These are phyloP conservation scores for Sphaerulina musiva DNA, from an alignment of 2,329 filamentous ascomycete genomes.

Conservation along the genomic window DNA sequence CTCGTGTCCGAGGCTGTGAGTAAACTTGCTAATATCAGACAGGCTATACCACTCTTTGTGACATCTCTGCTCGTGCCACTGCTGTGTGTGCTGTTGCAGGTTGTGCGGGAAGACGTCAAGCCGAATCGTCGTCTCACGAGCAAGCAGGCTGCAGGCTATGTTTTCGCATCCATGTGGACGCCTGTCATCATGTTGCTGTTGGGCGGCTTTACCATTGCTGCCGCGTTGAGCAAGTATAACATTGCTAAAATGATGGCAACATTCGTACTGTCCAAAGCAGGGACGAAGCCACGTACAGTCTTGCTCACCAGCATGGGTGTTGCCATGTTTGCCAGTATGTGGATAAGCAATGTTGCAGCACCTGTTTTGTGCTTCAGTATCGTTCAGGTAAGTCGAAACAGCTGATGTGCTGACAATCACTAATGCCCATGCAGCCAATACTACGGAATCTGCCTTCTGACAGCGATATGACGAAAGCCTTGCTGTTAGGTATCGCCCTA, in stretches of 20 bases:
- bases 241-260: slow-evolving; percentile 97
- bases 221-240: slow-evolving; percentile 90
- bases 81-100: slow-evolving; percentile 76
- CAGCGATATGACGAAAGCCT: slow-evolving; percentile 87
- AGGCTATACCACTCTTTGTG: slow-evolving; percentile 94
- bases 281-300: slow-evolving; percentile 80
- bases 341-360: slow-evolving; percentile 96
- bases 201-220: slow-evolving; percentile 91
- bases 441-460: slow-evolving; percentile 85
- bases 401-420: not conserved
- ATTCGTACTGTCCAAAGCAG: slow-evolving; percentile 91
- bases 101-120: slow-evolving; percentile 70
- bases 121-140: slow-evolving; percentile 66
- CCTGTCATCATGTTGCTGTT: slow-evolving; percentile 97
- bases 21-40: slow-evolving; percentile 18
- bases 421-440: slow-evolving; percentile 63
- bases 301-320: slow-evolving; percentile 98
- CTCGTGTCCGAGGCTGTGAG: not conserved
- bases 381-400: slow-evolving; percentile 45
- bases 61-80: slow-evolving; percentile 93
- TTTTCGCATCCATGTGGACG: slow-evolving; percentile 97
- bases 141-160: slow-evolving; percentile 71
- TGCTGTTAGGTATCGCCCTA: slow-evolving; percentile 90
- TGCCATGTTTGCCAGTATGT: slow-evolving; percentile 95
- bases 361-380: slow-evolving; percentile 97